phyloP scores from a whole-genome alignment of 129 eudicot species.

The Flaveria brownii region DNA sequence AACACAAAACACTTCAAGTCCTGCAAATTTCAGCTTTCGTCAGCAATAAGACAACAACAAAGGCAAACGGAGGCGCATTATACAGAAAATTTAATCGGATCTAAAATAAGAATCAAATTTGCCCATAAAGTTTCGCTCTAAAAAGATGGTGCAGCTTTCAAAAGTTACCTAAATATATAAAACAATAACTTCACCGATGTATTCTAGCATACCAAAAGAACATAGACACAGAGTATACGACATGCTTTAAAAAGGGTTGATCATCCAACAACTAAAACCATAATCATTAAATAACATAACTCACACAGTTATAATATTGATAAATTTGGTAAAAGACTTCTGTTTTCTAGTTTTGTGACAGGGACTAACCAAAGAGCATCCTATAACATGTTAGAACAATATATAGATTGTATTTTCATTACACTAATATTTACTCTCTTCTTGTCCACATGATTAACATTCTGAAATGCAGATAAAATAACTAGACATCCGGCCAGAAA shows the following conservation, averaged over 20 bases:
- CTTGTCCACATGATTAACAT: not conserved
- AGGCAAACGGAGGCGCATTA: not conserved
- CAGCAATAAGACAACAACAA: not conserved
- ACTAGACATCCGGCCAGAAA: not conserved
- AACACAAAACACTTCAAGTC: constrained; percentile 97
- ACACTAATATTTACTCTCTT: not conserved
- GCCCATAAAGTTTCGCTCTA: not conserved
- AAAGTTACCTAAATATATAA: not conserved
- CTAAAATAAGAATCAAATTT: not conserved
- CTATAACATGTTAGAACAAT: not conserved
- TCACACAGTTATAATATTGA: not conserved
- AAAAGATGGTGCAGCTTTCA: not conserved
- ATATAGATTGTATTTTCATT: not conserved
- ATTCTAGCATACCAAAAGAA: not conserved
- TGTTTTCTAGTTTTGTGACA: not conserved
- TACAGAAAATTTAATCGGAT: not conserved
- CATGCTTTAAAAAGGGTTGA: not conserved
- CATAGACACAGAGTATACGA: not conserved
- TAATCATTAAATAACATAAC: not conserved
- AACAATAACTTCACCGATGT: not conserved
- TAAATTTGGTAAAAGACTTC: not conserved
- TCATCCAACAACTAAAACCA: not conserved
- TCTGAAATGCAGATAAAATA: not conserved
- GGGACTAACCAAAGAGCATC: not conserved
- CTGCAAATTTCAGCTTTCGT: constrained; percentile 49